Base-by-base conservation (phyloP, 345 rosid genomes). In the Salix suchowensis region DNA sequence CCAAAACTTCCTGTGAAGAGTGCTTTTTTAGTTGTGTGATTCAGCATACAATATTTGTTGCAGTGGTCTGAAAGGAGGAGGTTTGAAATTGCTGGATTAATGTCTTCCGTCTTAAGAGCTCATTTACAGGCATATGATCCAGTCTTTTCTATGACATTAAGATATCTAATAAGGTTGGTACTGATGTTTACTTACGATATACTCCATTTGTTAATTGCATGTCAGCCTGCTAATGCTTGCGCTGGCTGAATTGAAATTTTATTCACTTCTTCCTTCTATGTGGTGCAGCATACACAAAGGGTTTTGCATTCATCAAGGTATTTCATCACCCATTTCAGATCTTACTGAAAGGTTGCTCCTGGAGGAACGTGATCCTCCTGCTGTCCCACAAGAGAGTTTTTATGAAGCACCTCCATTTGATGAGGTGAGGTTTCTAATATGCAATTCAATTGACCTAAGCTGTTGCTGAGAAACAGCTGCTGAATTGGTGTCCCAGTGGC, bases 21-120 rank as follows among this genome's bases (percentile, higher is more conserved):
- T 68, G 48, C 62, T 7, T 54, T 48, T 32, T 16, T 65, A 65
- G 58, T 46, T 76, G 28, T 67, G 37, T 79, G 71, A 73, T 71
- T 37, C 72, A 66, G 19, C 76, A 62, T 76, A 73, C 58, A 60
- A 46, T 80, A 24, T 77, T 39, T 82, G 76, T 81, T 80, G 72
- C 89, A 95, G 98, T 95, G 98, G 98, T 91, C 96, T 40, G 91
- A 93, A 80, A 88, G 78, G 85, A 91, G 90, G 91, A 89, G 98
- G 78, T 85, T 81, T 79, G 98, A 93, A 74, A 93, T 95, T 89
- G 96, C 98, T 80, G 98, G 98, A 74, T 79, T 91, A 28, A 85
- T 95, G 90, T 88, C 92, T 23, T 91, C 98, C 78, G 88, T 95
- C 69, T 84, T 93, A 82, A 88, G 97, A 86, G 94, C 97, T 74